Evolutionary conservation across 1,139 yeast species (phyloP), one percentile per base, ranked within the genome.

Genomic region (Geotrichum aggregatum): DNA sequence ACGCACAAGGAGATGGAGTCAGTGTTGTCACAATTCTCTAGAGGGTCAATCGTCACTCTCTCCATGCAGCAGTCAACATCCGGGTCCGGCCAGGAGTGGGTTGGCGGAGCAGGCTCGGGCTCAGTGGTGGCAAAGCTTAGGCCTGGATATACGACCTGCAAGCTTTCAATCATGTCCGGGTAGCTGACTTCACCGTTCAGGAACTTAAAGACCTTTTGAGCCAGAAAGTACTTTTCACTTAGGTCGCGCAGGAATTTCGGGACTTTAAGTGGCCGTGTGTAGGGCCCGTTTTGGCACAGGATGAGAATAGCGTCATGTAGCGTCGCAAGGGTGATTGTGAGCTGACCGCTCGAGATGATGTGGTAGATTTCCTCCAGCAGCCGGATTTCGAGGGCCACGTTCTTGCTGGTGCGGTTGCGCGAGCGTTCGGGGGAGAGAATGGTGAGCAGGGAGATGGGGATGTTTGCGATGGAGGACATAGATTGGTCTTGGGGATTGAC

Each of bases 351-450:
- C 3, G 18, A 18, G 11, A 39, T 13, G 19, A 39, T 14, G 30
- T 21, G 42, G 35, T 41, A 41, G 11, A 41, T 41, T 10, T 41
- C 35, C 14, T 41, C 44, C 7, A 41, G 44, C 44, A 41, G 26
- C 8, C 24, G 14, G 10, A 41, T 22, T 16, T 41, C 44, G n/a
- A 41, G 35, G 22, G 21, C 35, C 2, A n/a, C 34, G n/a, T 18
- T 19, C 11, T n/a, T 16, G 35, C 30, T 18, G 2, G 24, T 14
- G 10, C 44, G 34, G 22, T 41, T 19, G 8, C 44, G 21, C 21
- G 22, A n/a, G 8, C 19, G 14, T 2, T 33, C 44, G 3, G 21
- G 24, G 8, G 24, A 3, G 4, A 41, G 44, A 3, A 22, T 14
- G 4, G 11, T 41, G 4, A 41, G 44, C 7, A n/a, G 21, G 13